These are phyloP conservation scores for Teunomyces gatunensis DNA, from an alignment of 805 yeast genomes.

Conservation along the genomic window DNA sequence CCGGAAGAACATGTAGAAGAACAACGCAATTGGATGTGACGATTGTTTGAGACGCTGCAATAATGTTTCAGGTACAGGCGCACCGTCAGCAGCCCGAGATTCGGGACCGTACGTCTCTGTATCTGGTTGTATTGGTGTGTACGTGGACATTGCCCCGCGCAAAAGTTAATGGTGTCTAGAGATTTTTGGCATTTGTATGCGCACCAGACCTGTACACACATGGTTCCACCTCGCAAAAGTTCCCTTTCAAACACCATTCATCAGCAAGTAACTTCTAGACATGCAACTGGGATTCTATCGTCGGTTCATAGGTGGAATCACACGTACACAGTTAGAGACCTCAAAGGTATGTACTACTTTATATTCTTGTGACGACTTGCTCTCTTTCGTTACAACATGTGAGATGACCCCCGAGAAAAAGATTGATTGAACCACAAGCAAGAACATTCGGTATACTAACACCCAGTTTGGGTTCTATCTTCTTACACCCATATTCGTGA, in stretches of 20 bases:
- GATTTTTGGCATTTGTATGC: not conserved
- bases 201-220: too few relatives aligned
- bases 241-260: not conserved
- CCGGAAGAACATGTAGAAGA: conserved; percentile 62
- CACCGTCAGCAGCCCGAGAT: not conserved
- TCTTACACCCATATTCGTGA: conserved; percentile 81
- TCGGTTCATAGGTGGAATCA: conserved; percentile 33
- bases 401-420: not conserved
- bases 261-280: not conserved
- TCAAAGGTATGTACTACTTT: conserved; percentile 28
- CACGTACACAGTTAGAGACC: conserved; percentile 45
- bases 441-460: not conserved
- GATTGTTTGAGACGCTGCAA: conserved; percentile 52
- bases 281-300: conserved; percentile 20
- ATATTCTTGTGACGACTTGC: too few relatives aligned
- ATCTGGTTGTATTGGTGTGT: conserved; percentile 33
- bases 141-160: conserved; percentile 12
- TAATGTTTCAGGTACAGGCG: conserved; percentile 15
- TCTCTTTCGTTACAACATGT: not conserved
- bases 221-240: too few relatives aligned
- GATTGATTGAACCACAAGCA: too few relatives aligned
- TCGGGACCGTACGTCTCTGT: conserved; percentile 3
- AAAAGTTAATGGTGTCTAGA: too few relatives aligned
- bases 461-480: conserved; percentile 77
- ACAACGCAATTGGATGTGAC: conserved; percentile 78